Evolutionary conservation across 805 yeast genomes (phyloP).

Genomic region (Ogataea chonburiensis): DNA sequence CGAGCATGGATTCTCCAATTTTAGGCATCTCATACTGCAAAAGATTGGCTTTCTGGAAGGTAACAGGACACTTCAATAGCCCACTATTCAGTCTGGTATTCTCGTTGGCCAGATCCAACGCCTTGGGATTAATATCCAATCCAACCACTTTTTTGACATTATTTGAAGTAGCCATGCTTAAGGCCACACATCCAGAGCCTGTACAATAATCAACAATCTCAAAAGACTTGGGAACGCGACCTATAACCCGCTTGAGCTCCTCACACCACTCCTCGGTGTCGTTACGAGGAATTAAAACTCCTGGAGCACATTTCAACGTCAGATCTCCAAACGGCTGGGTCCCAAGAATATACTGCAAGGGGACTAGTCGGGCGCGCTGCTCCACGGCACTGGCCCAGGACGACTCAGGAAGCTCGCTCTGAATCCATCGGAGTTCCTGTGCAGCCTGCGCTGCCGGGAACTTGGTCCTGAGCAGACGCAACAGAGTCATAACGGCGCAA

Average conservation of each 20-base stretch:
- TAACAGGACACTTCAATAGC: conserved; percentile 11
- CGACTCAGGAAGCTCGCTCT: conserved; percentile 47
- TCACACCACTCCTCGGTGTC: conserved; percentile 92
- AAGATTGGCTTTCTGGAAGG: conserved; percentile 26
- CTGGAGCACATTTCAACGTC: conserved; percentile 54
- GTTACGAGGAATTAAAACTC: conserved; percentile 87
- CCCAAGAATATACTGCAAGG: conserved; percentile 83
- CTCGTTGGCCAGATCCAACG: conserved; percentile 48
- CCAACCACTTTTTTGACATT: conserved; percentile 34
- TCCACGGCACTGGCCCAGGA: conserved; percentile 53
- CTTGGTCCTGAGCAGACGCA: conserved; percentile 12
- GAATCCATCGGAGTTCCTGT: conserved; percentile 66
- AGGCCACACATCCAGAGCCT: conserved; percentile 85
- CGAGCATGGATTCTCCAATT: conserved; percentile 48
- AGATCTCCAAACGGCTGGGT: conserved; percentile 82
- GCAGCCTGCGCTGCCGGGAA: conserved; percentile 40
- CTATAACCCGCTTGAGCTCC: conserved; percentile 35
- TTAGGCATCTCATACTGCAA: conserved; percentile 10
- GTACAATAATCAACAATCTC: conserved; percentile 71
- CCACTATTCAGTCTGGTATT: conserved; percentile 35
- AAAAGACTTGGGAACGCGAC: conserved; percentile 14
- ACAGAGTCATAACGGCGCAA: conserved; percentile 11
- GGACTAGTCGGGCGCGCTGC: conserved; percentile 53
- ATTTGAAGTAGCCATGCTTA: conserved; percentile 42
- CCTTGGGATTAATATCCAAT: conserved; percentile 55